Conservation (phyloP, 2,329 filamentous ascomycete species). For the Colletotrichum camelliae region DNA sequence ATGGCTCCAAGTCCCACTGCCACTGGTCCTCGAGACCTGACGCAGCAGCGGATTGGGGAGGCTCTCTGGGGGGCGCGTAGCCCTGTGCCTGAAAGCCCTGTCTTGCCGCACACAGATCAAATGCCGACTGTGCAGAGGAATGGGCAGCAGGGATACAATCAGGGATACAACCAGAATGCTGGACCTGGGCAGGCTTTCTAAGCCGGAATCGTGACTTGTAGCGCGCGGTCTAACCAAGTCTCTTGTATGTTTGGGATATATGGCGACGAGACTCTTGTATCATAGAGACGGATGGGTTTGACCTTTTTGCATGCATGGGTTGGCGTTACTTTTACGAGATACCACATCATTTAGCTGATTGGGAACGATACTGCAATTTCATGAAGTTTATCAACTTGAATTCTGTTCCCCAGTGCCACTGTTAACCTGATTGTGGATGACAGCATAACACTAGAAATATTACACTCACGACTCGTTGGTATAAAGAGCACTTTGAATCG, state of each 20-base stretch:
- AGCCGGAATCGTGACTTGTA: neutral
- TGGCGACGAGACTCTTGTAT: neutral
- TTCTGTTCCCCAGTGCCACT: neutral
- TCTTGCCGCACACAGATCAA: neutral
- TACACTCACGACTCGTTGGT: no score
- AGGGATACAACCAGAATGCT: neutral
- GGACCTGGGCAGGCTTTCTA: neutral
- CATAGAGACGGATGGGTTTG: neutral
- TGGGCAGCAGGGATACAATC: neutral
- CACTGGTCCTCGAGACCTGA: constrained; percentile 28
- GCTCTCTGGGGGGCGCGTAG: constrained; percentile 35
- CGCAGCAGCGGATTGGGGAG: constrained; percentile 35
- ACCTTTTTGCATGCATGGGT: constrained; percentile 11
- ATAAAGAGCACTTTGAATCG: neutral
- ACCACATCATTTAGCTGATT: constrained; percentile 20
- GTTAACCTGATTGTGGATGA: neutral
- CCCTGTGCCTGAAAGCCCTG: constrained; percentile 8
- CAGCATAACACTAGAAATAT: neutral
- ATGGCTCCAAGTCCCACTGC: neutral
- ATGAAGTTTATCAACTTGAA: neutral
- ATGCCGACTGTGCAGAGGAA: neutral
- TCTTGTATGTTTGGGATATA: neutral
- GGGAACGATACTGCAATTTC: neutral
- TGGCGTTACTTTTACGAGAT: constrained; percentile 19
- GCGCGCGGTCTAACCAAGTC: no score